Evolutionary conservation across 352 stramenopile genomes (phyloP).

Genomic region (Phytopythium boreale): DNA sequence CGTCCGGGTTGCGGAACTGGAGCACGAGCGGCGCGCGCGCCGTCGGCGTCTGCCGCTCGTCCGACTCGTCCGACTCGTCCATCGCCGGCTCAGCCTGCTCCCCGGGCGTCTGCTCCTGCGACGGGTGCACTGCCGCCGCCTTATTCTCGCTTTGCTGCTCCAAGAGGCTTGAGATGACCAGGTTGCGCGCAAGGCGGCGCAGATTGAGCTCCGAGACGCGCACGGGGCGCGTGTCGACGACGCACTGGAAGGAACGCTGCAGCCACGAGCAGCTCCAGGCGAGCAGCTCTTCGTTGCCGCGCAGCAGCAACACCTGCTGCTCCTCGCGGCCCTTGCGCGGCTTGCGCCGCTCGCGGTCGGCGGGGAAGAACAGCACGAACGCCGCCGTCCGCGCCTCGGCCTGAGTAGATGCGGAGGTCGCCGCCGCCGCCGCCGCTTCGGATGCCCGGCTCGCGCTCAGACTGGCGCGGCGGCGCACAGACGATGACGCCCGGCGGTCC

Average conservation of each 20-base stretch:
- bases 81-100: constrained; percentile 4
- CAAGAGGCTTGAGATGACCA: constrained; percentile 37
- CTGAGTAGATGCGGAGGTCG: background rate
- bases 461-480: constrained; percentile 1
- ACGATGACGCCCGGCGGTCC: constrained; percentile 28
- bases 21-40: constrained; percentile 38
- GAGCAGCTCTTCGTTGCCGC: constrained; percentile 54
- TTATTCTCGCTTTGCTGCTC: constrained; percentile 4
- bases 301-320: constrained; percentile 57
- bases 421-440: background rate
- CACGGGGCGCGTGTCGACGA: constrained; percentile 49
- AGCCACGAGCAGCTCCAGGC: constrained; percentile 56
- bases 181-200: constrained; percentile 50
- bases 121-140: background rate
- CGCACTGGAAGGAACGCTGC: constrained; percentile 70
- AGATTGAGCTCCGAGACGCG: constrained; percentile 48
- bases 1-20: constrained; percentile 42
- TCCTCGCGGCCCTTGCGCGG: constrained; percentile 36
- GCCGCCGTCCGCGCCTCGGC: constrained; percentile 11
- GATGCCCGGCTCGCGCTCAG: background rate
- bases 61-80: constrained; percentile 14
- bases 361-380: constrained; percentile 69
- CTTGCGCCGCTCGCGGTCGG: constrained; percentile 24
- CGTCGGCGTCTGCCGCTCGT: constrained; percentile 6
- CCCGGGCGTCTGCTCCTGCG: constrained; percentile 3